These are phyloP conservation scores for Pseudoneurospora amorphoporcata DNA, from an alignment of 495 filamentous ascomycete species.

Conservation along the genomic window DNA sequence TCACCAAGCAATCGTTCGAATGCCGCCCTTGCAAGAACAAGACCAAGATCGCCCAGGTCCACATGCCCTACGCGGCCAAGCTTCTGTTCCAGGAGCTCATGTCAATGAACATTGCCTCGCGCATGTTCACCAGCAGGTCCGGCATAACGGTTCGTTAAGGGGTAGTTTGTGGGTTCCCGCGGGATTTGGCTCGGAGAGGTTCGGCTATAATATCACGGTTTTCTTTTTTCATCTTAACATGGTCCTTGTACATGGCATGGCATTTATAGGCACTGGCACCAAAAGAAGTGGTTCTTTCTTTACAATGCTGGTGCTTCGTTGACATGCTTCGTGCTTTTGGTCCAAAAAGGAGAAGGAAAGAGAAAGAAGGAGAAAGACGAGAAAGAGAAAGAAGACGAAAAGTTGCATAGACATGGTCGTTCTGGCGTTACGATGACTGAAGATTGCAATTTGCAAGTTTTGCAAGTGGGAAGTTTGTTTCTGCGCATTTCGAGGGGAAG, in stretches of 20 bases:
- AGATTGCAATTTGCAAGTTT: neutral
- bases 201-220: neutral
- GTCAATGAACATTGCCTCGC: slow-evolving; percentile 94
- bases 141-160: slow-evolving; percentile 55
- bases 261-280: neutral
- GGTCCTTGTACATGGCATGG: neutral
- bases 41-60: slow-evolving; percentile 91
- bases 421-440: slow-evolving; percentile 8
- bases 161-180: neutral
- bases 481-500: neutral
- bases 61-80: slow-evolving; percentile 97
- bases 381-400: neutral
- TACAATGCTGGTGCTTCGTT: neutral
- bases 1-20: slow-evolving; percentile 89
- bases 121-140: slow-evolving; percentile 86
- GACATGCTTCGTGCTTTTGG: neutral
- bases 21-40: slow-evolving; percentile 98
- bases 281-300: neutral
- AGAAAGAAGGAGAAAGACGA: neutral
- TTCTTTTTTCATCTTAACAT: neutral
- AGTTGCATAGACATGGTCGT: slow-evolving; percentile 17
- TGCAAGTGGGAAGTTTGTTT: neutral
- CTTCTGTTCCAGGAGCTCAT: slow-evolving; percentile 96
- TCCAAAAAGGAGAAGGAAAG: neutral
- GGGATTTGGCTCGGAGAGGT: neutral